phyloP scores from a whole-genome alignment of 2,329 filamentous ascomycete species.

The Tolypocladium tropicale region DNA sequence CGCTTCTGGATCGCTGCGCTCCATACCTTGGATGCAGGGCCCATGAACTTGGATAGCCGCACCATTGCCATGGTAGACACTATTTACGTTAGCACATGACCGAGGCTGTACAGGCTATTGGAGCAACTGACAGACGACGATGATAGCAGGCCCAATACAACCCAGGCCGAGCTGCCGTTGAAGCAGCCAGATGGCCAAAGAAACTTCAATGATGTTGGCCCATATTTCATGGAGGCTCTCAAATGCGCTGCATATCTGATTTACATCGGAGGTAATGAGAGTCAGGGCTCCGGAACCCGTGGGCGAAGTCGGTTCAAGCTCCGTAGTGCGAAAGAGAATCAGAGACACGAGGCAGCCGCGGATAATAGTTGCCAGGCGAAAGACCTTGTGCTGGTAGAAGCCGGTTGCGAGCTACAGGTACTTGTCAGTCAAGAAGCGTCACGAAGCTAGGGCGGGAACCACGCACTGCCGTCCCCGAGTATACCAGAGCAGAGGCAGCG shows the following conservation, averaged over 20 bases:
- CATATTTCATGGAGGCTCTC: constrained; percentile 29
- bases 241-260: constrained; percentile 24
- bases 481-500: constrained; percentile 8
- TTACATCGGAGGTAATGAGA: constrained; percentile 34
- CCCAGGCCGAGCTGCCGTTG: constrained; percentile 32
- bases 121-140: constrained; percentile 11
- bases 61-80: constrained; percentile 5
- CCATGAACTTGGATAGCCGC: constrained; percentile 5
- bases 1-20: constrained; percentile 18
- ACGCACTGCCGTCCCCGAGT: constrained; percentile 7
- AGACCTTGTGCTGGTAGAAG: constrained; percentile 14
- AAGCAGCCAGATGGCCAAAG: constrained; percentile 33
- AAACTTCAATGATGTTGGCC: constrained; percentile 30
- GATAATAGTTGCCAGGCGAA: constrained; percentile 17
- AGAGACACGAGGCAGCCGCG: constrained; percentile 17
- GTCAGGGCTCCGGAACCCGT: constrained; percentile 28
- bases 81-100: not conserved
- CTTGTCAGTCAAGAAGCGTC: not conserved
- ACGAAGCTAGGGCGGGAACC: not conserved
- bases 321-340: constrained; percentile 15
- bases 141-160: constrained; percentile 31
- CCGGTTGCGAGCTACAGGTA: constrained; percentile 6
- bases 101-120: not conserved
- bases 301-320: constrained; percentile 13
- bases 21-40: constrained; percentile 9